These are phyloP conservation scores for Fusarium sororula DNA, from an alignment of 2,329 filamentous ascomycete species.

Conservation along the genomic window DNA sequence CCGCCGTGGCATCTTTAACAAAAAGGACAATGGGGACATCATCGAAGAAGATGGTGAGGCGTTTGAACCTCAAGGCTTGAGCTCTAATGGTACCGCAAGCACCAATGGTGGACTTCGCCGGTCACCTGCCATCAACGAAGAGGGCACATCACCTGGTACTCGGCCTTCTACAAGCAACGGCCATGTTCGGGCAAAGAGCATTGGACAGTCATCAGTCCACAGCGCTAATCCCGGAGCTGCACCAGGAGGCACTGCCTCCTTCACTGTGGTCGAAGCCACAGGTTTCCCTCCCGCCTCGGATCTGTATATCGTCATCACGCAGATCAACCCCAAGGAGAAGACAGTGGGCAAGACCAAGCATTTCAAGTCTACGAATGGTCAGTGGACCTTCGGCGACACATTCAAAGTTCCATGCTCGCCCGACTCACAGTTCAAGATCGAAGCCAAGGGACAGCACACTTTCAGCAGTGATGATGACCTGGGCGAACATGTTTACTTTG, in stretches of 20 bases:
- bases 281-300: constrained; percentile 82
- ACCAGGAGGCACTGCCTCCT: constrained; percentile 78
- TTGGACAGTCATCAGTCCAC: constrained; percentile 72
- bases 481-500: constrained; percentile 87
- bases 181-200: constrained; percentile 65
- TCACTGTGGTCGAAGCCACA: constrained; percentile 80
- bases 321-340: constrained; percentile 75
- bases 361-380: constrained; percentile 75
- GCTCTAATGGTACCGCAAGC: constrained; percentile 49
- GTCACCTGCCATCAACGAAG: constrained; percentile 50
- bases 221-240: constrained; percentile 68
- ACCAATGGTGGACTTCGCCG: constrained; percentile 53
- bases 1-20: constrained; percentile 80
- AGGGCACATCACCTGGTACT: constrained; percentile 39
- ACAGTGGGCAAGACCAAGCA: constrained; percentile 93
- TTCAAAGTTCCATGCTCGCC: constrained; percentile 82
- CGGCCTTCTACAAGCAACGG: constrained; percentile 44
- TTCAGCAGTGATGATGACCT: constrained; percentile 86
- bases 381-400: constrained; percentile 77
- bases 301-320: constrained; percentile 78
- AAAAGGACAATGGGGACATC: constrained; percentile 71
- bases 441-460: constrained; percentile 84
- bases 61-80: constrained; percentile 51
- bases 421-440: constrained; percentile 85
- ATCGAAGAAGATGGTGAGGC: constrained; percentile 57